A percentile compares a stretch with the other conserved stretches of the same genome.
Conservation (phyloP, 192 early-diverging fungal genomes). For the Mortierella antarctica region DNA sequence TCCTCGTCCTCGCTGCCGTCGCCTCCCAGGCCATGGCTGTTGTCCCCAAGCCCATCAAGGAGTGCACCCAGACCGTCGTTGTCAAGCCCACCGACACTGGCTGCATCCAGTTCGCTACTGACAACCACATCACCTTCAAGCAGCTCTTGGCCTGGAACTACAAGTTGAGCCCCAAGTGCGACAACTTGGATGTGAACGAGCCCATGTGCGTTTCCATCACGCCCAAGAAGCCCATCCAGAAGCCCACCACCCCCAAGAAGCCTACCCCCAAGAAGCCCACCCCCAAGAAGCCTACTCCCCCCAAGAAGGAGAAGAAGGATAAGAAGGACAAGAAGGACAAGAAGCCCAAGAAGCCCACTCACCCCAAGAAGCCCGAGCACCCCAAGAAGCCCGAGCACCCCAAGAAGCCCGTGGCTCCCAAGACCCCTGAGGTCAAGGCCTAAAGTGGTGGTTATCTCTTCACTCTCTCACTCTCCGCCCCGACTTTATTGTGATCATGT, state of each 20-base stretch:
- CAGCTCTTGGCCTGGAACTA: slow-evolving; percentile 29
- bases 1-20: slow-evolving; percentile 33
- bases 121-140: slow-evolving; percentile 25
- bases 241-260: not conserved
- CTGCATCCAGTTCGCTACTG: slow-evolving; percentile 26
- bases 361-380: not conserved
- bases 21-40: slow-evolving; percentile 47
- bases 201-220: slow-evolving; percentile 20
- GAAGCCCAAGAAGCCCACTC: not conserved
- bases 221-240: not conserved
- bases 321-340: not conserved
- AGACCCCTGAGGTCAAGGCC: too few relatives aligned
- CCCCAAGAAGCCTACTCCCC: not conserved
- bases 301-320: not conserved
- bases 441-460: too few relatives aligned
- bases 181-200: slow-evolving; percentile 38
- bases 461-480: too few relatives aligned
- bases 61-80: slow-evolving; percentile 32
- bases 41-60: slow-evolving; percentile 39
- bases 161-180: slow-evolving; percentile 33
- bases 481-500: too few relatives aligned
- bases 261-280: not conserved
- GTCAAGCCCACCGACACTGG: slow-evolving; percentile 37
- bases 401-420: too few relatives aligned
- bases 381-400: not conserved